Percentiles rank a stretch among this genome's conserved stretches.
Evolutionary conservation across 2,329 filamentous ascomycete species (phyloP).

Genomic region (Geosmithia morbida): DNA sequence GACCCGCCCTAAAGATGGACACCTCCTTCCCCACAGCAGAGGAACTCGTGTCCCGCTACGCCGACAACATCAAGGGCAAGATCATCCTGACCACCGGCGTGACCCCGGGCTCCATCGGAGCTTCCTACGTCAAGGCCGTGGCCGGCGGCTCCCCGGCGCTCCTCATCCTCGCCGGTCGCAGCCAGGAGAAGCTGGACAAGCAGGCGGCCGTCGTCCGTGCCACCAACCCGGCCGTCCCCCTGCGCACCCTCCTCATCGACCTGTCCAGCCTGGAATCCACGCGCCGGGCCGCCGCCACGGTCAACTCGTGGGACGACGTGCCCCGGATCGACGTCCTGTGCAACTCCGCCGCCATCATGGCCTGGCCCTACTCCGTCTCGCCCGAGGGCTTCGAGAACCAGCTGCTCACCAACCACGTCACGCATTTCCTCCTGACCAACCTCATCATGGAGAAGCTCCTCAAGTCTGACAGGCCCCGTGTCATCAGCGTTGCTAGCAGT

Average conservation of each 20-base stretch:
- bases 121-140: conserved; percentile 1
- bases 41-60: conserved; percentile 1
- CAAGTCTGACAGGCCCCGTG: neutral
- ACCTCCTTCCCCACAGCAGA: neutral
- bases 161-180: conserved; percentile 4
- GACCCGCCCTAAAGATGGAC: neutral
- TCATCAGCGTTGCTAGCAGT: conserved; percentile 2
- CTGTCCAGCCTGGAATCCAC: conserved; percentile 19
- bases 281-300: conserved; percentile 15
- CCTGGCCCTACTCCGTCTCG: conserved; percentile 7
- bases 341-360: conserved; percentile 26
- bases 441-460: conserved; percentile 14
- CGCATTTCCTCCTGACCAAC: conserved; percentile 18
- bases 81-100: conserved; percentile 4
- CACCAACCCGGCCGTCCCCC: neutral
- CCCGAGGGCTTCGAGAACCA: conserved; percentile 18
- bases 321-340: conserved; percentile 14
- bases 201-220: neutral
- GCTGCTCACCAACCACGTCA: conserved; percentile 17
- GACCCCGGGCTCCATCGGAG: conserved; percentile 1
- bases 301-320: conserved; percentile 17
- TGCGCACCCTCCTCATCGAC: conserved; percentile 15
- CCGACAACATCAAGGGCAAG: conserved; percentile 2
- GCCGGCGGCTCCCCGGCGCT: neutral
- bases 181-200: neutral